These are phyloP conservation scores for Yarrowia bubula DNA, from an alignment of 805 yeast species.

Conservation along the genomic window DNA sequence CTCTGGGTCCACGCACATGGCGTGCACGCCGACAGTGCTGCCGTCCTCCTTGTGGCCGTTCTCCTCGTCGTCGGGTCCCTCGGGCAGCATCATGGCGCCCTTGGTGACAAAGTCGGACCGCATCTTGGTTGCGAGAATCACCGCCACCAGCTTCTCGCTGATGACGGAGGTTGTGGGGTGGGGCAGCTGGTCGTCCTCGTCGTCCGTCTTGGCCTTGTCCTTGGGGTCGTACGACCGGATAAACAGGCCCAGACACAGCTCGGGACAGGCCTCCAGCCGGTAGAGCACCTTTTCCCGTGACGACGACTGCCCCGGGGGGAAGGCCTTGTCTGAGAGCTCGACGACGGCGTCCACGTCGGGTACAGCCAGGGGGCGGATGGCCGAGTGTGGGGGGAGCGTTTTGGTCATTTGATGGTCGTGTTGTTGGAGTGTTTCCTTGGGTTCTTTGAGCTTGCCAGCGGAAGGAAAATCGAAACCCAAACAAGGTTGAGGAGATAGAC, in stretches of 20 bases:
- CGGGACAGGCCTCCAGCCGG: slow-evolving; percentile 81
- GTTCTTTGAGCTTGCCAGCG: slow-evolving; percentile 4
- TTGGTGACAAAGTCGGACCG: slow-evolving; percentile 48
- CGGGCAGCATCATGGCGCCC: slow-evolving; percentile 60
- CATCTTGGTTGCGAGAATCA: slow-evolving; percentile 74
- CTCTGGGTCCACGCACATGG: slow-evolving; percentile 71
- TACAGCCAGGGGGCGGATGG: slow-evolving; percentile 74
- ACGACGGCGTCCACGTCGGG: slow-evolving; percentile 65
- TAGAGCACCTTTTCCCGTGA: slow-evolving; percentile 61
- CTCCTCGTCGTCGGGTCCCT: slow-evolving; percentile 34
- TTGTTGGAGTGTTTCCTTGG: neutral
- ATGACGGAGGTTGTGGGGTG: slow-evolving; percentile 30
- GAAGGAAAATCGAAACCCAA: slow-evolving; percentile 25
- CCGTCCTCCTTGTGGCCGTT: slow-evolving; percentile 76
- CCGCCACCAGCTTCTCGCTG: slow-evolving; percentile 71
- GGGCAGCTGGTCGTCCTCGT: slow-evolving; percentile 34
- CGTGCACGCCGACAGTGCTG: slow-evolving; percentile 73
- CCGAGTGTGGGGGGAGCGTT: slow-evolving; percentile 53
- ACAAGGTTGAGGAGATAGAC: slow-evolving; percentile 19
- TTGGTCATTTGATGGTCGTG: slow-evolving; percentile 30
- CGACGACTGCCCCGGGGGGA: slow-evolving; percentile 69
- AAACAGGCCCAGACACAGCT: slow-evolving; percentile 83
- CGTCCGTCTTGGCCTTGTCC: slow-evolving; percentile 25
- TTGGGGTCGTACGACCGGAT: slow-evolving; percentile 56
- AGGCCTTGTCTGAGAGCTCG: slow-evolving; percentile 64